Evolutionary conservation across 495 filamentous ascomycete genomes (phyloP).

Genomic region (Hypoxylon subgilvum): DNA sequence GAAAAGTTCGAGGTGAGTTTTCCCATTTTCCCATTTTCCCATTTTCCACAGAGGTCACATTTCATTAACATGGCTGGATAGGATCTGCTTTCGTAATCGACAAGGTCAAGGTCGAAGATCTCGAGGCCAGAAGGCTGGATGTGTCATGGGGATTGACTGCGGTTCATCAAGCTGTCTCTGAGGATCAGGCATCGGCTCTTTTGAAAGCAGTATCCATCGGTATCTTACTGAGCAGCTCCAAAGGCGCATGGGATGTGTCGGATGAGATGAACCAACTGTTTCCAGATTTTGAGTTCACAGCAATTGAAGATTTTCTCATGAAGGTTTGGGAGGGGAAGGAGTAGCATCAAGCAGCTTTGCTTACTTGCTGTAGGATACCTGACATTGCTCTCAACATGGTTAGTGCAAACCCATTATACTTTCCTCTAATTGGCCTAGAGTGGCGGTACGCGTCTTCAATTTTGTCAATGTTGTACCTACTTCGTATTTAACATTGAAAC

Average conservation of each 20-base stretch:
- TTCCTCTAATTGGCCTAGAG: too few relatives aligned
- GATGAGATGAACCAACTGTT: slow-evolving; percentile 61
- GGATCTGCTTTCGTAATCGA: slow-evolving; percentile 52
- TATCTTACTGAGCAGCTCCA: slow-evolving; percentile 49
- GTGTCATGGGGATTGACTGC: slow-evolving; percentile 51
- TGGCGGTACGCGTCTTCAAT: too few relatives aligned
- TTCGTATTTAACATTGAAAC: too few relatives aligned
- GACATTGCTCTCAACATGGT: too few relatives aligned
- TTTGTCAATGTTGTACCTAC: too few relatives aligned
- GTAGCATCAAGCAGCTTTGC: too few relatives aligned
- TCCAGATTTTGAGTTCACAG: slow-evolving; percentile 58
- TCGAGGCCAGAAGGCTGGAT: slow-evolving; percentile 51
- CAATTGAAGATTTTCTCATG: slow-evolving; percentile 54
- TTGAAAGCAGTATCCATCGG: slow-evolving; percentile 44
- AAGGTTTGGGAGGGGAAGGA: slow-evolving; percentile 55
- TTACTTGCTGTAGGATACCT: too few relatives aligned
- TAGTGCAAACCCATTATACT: too few relatives aligned
- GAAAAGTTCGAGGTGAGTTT: slow-evolving; percentile 57
- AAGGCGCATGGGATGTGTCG: slow-evolving; percentile 50
- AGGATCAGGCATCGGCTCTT: slow-evolving; percentile 47
- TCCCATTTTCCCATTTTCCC: background rate
- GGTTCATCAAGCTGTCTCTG: slow-evolving; percentile 52
- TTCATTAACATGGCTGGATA: slow-evolving; percentile 26
- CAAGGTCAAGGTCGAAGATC: slow-evolving; percentile 52
- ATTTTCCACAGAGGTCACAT: background rate